Percentiles rank a stretch among this genome's conserved stretches.
Evolutionary conservation across 768 basidiomycete species (phyloP).

Genomic region (Bullera alba): DNA sequence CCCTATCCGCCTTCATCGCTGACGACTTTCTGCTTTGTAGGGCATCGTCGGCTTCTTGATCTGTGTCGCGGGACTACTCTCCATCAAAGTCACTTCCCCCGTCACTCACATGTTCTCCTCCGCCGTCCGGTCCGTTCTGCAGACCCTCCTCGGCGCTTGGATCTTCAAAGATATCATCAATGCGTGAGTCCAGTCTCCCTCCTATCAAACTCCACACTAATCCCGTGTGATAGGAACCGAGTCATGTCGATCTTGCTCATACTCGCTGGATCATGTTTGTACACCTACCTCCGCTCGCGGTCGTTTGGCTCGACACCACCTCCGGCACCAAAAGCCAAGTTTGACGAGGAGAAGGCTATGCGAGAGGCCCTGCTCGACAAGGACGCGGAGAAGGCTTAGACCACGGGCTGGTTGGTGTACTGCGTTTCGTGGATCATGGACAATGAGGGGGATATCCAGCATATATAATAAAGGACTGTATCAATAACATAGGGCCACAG

Average conservation of each 20-base stretch:
- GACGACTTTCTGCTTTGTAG: not conserved
- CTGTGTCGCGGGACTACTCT: constrained; percentile 82
- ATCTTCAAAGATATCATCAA: constrained; percentile 23
- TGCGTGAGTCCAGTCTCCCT: constrained; percentile 11
- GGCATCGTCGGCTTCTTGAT: constrained; percentile 61
- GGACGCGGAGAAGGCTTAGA: not conserved
- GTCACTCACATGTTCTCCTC: constrained; percentile 71
- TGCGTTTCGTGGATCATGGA: no score
- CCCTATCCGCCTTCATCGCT: not conserved
- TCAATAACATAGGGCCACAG: no score
- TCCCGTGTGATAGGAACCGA: constrained; percentile 7
- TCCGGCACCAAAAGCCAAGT: not conserved
- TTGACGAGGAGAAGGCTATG: no score
- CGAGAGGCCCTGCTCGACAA: not conserved
- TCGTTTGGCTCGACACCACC: not conserved
- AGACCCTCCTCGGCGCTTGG: constrained; percentile 22
- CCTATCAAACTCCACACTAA: not conserved
- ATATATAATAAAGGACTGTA: no score
- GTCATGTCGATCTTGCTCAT: constrained; percentile 23
- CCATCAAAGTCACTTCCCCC: constrained; percentile 92
- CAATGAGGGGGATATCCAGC: no score
- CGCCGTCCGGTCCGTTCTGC: constrained; percentile 22
- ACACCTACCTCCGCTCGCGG: constrained; percentile 18
- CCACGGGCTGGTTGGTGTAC: no score
- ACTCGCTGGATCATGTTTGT: constrained; percentile 13